Percentiles rank a stretch among this genome's conserved stretches.
phyloP scores from a whole-genome alignment of 1,139 yeast genomes.

The Geotrichum aggregatum region DNA sequence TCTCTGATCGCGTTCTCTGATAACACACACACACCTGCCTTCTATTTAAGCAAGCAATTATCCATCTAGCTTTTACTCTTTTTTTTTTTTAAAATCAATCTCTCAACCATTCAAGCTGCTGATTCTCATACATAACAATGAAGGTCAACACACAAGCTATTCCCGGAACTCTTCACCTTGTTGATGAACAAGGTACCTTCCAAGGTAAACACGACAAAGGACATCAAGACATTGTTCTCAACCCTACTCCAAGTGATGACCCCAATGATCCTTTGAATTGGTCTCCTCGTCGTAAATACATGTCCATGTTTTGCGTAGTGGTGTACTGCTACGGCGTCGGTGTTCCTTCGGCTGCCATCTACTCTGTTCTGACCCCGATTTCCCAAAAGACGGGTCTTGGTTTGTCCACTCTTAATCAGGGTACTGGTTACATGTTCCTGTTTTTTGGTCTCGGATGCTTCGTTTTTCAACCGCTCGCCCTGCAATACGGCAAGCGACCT shows the following conservation, averaged over 20 bases:
- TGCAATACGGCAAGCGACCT: slow-evolving; percentile 54
- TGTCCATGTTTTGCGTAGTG: slow-evolving; percentile 38
- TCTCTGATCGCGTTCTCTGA: too few species aligned
- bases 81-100: too few species aligned
- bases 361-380: slow-evolving; percentile 45
- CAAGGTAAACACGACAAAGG: slow-evolving; percentile 31
- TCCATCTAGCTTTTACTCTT: too few species aligned
- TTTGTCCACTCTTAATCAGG: slow-evolving; percentile 45
- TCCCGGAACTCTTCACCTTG: slow-evolving; percentile 61
- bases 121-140: slow-evolving; percentile 7
- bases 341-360: slow-evolving; percentile 47
- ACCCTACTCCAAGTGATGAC: slow-evolving; percentile 47
- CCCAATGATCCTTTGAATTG: slow-evolving; percentile 51
- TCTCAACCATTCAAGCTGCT: too few species aligned
- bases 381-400: slow-evolving; percentile 43
- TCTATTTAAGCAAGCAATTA: too few species aligned
- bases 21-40: too few species aligned
- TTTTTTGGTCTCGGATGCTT: slow-evolving; percentile 50
- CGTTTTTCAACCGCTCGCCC: slow-evolving; percentile 49
- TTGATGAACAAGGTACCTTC: slow-evolving; percentile 44
- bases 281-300: slow-evolving; percentile 40
- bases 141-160: slow-evolving; percentile 41
- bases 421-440: slow-evolving; percentile 50
- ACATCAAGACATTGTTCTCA: slow-evolving; percentile 39
- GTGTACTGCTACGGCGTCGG: slow-evolving; percentile 46